Evolutionary conservation across 2,329 filamentous ascomycete species (phyloP).

Genomic region (Botryotinia globosa): DNA sequence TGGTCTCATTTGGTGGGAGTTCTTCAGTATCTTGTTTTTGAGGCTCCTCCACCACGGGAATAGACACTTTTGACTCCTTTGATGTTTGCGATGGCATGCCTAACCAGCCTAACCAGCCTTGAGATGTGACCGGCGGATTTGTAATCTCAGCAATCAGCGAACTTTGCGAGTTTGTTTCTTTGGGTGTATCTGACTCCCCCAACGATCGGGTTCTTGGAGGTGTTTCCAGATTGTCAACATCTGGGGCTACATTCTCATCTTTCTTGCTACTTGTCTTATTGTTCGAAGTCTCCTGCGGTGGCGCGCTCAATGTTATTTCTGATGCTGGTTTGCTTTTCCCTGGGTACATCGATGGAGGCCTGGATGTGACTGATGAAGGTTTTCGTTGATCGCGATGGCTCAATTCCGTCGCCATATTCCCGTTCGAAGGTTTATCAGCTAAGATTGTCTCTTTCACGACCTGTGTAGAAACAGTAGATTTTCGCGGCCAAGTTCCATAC

Average conservation of each 20-base stretch:
- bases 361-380: constrained; percentile 24
- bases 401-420: constrained; percentile 30
- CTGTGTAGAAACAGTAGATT: constrained; percentile 55
- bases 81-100: constrained; percentile 32
- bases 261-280: constrained; percentile 17
- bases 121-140: constrained; percentile 38
- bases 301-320: constrained; percentile 35
- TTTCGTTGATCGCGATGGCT: constrained; percentile 34
- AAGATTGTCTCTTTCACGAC: constrained; percentile 60
- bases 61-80: constrained; percentile 17
- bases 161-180: constrained; percentile 13
- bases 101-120: constrained; percentile 58
- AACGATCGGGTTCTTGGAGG: constrained; percentile 10
- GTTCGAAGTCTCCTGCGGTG: constrained; percentile 17
- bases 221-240: constrained; percentile 1
- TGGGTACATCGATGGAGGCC: constrained; percentile 37
- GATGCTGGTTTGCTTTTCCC: constrained; percentile 39
- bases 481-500: constrained; percentile 59
- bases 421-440: constrained; percentile 43
- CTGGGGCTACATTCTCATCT: constrained; percentile 13
- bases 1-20: constrained; percentile 3
- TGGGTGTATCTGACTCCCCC: constrained; percentile 1
- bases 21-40: constrained; percentile 13
- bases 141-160: constrained; percentile 11
- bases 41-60: constrained; percentile 13